A percentile compares a stretch with the other conserved stretches of the same genome.
phyloP scores from a whole-genome alignment of 257 asterid species.

The Rubia yunnanensis region DNA sequence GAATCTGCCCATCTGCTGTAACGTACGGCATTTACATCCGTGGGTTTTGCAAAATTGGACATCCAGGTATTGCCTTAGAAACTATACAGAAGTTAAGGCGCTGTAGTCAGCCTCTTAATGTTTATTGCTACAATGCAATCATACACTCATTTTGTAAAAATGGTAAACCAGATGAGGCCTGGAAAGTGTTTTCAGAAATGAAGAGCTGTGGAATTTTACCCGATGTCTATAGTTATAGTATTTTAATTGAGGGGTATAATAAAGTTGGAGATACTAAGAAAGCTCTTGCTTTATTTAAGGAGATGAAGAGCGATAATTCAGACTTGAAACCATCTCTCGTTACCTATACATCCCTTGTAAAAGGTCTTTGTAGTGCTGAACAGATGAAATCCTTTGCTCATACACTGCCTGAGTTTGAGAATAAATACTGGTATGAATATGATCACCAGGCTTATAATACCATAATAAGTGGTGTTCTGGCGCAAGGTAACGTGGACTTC shows the following conservation, averaged over 20 bases:
- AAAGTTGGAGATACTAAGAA: slow-evolving; percentile 27
- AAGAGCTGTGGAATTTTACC: slow-evolving; percentile 32
- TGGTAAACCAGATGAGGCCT: slow-evolving; percentile 34
- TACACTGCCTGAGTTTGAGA: too few relatives aligned
- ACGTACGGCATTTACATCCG: slow-evolving; percentile 36
- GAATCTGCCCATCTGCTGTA: slow-evolving; percentile 41
- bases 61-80: slow-evolving; percentile 32
- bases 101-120: slow-evolving; percentile 30
- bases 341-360: slow-evolving; percentile 39
- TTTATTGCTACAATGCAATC: slow-evolving; percentile 48
- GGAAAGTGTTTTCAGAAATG: slow-evolving; percentile 40
- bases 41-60: slow-evolving; percentile 53
- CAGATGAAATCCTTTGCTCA: slow-evolving; percentile 29
- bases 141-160: slow-evolving; percentile 35
- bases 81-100: slow-evolving; percentile 25
- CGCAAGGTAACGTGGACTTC: slow-evolving; percentile 32
- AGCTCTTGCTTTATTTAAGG: slow-evolving; percentile 33
- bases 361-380: slow-evolving; percentile 33
- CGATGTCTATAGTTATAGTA: slow-evolving; percentile 46
- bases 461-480: slow-evolving; percentile 36
- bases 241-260: slow-evolving; percentile 46
- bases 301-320: slow-evolving; percentile 32
- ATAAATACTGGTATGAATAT: too few relatives aligned
- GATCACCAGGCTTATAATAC: slow-evolving; percentile 26
- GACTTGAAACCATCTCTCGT: slow-evolving; percentile 37